A percentile compares a stretch with the other conserved stretches of the same genome.
Evolutionary conservation across 371 early-diverging fungal genomes (phyloP).

Genomic region (Mucor circinelloides): DNA sequence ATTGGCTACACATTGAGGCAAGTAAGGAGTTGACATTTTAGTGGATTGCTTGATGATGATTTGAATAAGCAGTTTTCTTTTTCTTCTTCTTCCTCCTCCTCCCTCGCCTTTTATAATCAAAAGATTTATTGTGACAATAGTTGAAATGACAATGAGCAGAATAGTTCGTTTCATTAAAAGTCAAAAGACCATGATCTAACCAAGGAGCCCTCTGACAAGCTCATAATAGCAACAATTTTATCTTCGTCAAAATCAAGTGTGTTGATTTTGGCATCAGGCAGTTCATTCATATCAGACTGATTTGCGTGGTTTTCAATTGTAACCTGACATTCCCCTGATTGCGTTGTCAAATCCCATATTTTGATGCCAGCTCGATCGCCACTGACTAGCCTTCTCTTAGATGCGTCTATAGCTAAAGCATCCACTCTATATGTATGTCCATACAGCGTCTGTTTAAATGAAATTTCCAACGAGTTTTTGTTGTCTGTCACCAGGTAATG

Average conservation of each 20-base stretch:
- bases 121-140: neutral
- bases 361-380: constrained; percentile 48
- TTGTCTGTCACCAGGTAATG: constrained; percentile 34
- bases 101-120: neutral
- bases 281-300: constrained; percentile 14
- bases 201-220: neutral
- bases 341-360: constrained; percentile 39
- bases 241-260: constrained; percentile 39
- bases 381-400: constrained; percentile 39
- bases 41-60: neutral
- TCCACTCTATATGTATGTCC: constrained; percentile 52
- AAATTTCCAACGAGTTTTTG: constrained; percentile 23
- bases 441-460: constrained; percentile 38
- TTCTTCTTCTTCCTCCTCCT: no score
- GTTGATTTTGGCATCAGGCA: constrained; percentile 23
- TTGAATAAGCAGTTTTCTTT: no score
- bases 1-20: neutral
- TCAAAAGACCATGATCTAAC: constrained; percentile 33
- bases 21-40: neutral
- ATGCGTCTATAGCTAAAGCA: constrained; percentile 35
- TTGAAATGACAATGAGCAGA: neutral
- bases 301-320: constrained; percentile 2
- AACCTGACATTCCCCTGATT: constrained; percentile 3
- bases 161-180: neutral
- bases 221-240: constrained; percentile 35